phyloP scores from a whole-genome alignment of 1,139 yeast genomes.

The Chernovozyma sophiae-reginae region DNA sequence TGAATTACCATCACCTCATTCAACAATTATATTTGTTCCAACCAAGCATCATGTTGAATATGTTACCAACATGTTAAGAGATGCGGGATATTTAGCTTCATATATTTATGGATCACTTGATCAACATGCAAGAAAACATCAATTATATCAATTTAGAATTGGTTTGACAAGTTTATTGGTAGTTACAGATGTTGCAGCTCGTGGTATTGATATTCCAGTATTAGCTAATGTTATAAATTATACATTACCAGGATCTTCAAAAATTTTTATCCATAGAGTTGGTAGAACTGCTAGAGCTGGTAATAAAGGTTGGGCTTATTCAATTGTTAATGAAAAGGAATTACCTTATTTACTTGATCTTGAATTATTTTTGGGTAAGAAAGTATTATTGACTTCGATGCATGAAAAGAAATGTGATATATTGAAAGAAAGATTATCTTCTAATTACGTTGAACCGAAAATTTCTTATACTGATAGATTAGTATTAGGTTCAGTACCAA shows the following conservation, averaged over 20 bases:
- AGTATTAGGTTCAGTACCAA: conserved; percentile 80
- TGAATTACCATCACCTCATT: conserved; percentile 74
- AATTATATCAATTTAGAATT: conserved; percentile 75
- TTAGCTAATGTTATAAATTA: conserved; percentile 91
- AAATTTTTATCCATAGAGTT: conserved; percentile 92
- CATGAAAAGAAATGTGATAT: conserved; percentile 57
- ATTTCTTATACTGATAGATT: conserved; percentile 72
- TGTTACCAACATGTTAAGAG: conserved; percentile 61
- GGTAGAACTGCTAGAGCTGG: conserved; percentile 99
- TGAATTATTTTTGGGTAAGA: conserved; percentile 85
- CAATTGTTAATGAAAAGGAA: conserved; percentile 81
- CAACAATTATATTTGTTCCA: conserved; percentile 93
- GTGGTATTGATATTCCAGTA: conserved; percentile 98
- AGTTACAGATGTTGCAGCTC: conserved; percentile 98
- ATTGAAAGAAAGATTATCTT: conserved; percentile 40
- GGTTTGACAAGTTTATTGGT: conserved; percentile 83
- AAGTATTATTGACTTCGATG: conserved; percentile 67
- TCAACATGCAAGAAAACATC: conserved; percentile 91
- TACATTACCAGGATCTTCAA: conserved; percentile 87
- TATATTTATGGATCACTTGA: conserved; percentile 93
- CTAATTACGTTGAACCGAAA: conserved; percentile 44
- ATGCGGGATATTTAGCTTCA: conserved; percentile 82
- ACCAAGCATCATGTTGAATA: conserved; percentile 98
- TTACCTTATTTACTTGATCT: conserved; percentile 86
- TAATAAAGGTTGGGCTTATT: conserved; percentile 95